Conservation (phyloP, 345 rosid species). For the Microcos paniculata region DNA sequence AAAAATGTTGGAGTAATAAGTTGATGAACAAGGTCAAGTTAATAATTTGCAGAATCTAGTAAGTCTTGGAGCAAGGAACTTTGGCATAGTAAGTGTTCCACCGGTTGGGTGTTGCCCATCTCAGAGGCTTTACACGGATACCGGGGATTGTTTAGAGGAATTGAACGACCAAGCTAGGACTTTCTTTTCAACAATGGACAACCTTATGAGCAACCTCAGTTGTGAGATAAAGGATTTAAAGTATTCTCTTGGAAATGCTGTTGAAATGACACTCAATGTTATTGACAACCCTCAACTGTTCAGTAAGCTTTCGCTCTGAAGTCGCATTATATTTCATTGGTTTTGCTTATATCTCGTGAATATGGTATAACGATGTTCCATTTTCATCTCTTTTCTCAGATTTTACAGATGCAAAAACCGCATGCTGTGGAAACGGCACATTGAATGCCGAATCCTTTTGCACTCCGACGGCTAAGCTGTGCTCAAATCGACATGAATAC, state of each 20-base stretch:
- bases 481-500: conserved; percentile 29
- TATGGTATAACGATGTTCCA: neutral
- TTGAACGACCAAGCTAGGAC: conserved; percentile 38
- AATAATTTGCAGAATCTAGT: conserved; percentile 33
- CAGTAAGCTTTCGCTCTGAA: conserved; percentile 26
- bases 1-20: neutral
- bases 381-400: conserved; percentile 26
- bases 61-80: conserved; percentile 42
- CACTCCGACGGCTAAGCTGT: conserved; percentile 27
- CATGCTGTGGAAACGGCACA: conserved; percentile 45
- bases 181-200: conserved; percentile 27
- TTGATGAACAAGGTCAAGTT: neutral
- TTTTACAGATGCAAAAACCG: conserved; percentile 34
- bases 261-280: conserved; percentile 42
- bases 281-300: conserved; percentile 28
- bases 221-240: conserved; percentile 32
- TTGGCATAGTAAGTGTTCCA: conserved; percentile 49
- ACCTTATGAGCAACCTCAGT: conserved; percentile 38
- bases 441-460: conserved; percentile 33
- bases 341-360: neutral
- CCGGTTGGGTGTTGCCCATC: conserved; percentile 67
- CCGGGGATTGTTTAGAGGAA: conserved; percentile 43
- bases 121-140: conserved; percentile 33
- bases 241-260: conserved; percentile 53
- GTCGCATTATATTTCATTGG: neutral